Conservation (phyloP, 768 basidiomycete genomes). For the Cubamyces lactineus region DNA sequence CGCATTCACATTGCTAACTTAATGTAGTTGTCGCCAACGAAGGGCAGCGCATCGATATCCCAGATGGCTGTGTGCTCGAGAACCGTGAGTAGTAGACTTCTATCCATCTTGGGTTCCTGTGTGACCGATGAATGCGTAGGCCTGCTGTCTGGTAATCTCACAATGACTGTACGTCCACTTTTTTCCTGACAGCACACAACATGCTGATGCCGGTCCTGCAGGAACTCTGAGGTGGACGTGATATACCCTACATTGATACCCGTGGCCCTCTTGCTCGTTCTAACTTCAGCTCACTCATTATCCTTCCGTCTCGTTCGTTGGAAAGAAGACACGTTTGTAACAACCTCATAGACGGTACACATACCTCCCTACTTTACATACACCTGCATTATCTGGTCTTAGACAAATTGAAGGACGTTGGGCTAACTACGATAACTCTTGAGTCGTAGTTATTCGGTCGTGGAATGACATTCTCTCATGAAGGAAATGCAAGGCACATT, state of each 20-base stretch:
- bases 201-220: background rate
- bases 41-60: conserved; percentile 59
- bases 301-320: background rate
- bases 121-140: conserved; percentile 26
- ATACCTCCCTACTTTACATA: background rate
- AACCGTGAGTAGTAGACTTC: conserved; percentile 34
- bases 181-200: background rate
- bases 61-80: conserved; percentile 60
- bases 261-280: background rate
- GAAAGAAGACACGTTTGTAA: background rate
- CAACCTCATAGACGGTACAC: conserved; percentile 1
- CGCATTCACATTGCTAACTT: no score
- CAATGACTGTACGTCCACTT: conserved; percentile 59
- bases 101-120: no score
- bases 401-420: background rate
- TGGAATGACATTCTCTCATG: background rate
- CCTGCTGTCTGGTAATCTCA: conserved; percentile 74
- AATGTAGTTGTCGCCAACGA: conserved; percentile 66
- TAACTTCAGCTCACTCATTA: background rate
- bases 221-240: background rate
- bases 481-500: no score
- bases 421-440: background rate
- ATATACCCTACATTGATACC: conserved; percentile 3
- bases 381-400: background rate
- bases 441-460: background rate